A percentile compares a stretch with the other conserved stretches of the same genome.
Conservation (phyloP, 2,329 filamentous ascomycete genomes). For the Epichloe bromicola region DNA sequence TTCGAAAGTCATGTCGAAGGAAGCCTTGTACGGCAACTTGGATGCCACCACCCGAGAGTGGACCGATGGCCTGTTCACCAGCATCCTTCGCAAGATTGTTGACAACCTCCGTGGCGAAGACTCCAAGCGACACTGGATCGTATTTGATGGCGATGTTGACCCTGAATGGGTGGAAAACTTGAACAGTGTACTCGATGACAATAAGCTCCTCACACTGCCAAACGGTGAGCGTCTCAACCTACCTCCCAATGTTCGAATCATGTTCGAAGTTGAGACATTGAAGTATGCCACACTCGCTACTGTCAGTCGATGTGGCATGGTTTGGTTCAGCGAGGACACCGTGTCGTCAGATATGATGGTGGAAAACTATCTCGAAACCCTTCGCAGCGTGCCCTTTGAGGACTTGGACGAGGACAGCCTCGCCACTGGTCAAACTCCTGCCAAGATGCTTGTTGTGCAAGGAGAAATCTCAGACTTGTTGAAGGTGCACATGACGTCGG, state of each 20-base stretch:
- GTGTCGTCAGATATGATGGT: constrained; percentile 91
- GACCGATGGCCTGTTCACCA: constrained; percentile 97
- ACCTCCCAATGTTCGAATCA: constrained; percentile 89
- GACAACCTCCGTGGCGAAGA: constrained; percentile 97
- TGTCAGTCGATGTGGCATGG: constrained; percentile 99
- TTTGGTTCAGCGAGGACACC: constrained; percentile 98
- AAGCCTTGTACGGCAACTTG: constrained; percentile 87
- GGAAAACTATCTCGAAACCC: constrained; percentile 72
- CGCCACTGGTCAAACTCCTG: constrained; percentile 58
- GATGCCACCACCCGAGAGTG: constrained; percentile 96
- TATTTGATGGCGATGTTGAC: constrained; percentile 98
- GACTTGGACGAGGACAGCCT: constrained; percentile 89
- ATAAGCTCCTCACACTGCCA: constrained; percentile 90
- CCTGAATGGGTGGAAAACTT: constrained; percentile 99
- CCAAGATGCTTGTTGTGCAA: constrained; percentile 70
- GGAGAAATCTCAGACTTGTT: constrained; percentile 68
- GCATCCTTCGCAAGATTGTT: constrained; percentile 94
- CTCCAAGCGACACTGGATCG: constrained; percentile 95
- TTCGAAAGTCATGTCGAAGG: constrained; percentile 99
- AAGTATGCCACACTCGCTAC: constrained; percentile 96
- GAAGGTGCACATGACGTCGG: constrained; percentile 58
- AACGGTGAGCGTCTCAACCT: constrained; percentile 97
- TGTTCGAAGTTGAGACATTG: constrained; percentile 98
- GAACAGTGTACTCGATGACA: constrained; percentile 98
- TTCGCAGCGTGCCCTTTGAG: constrained; percentile 77